Evolutionary conservation across 2,329 filamentous ascomycete genomes (phyloP).

Genomic region (Talaromyces sp.): DNA sequence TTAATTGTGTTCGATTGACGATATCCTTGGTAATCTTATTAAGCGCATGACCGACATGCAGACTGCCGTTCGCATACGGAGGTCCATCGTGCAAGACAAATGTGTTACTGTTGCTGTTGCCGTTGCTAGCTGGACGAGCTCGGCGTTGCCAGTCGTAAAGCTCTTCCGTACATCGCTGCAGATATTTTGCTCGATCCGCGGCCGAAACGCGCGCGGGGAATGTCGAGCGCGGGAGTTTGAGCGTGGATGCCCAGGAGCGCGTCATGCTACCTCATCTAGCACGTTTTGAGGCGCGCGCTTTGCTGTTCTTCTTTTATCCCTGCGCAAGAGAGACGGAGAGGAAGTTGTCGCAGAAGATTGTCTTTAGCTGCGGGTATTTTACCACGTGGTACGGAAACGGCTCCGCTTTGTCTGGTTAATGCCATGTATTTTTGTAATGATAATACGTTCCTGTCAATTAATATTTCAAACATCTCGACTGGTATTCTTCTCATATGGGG

Average conservation of each 20-base stretch:
- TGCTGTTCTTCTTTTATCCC: not conserved
- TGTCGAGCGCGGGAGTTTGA: slow-evolving; percentile 68
- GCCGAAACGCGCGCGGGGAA: slow-evolving; percentile 54
- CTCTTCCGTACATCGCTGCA: slow-evolving; percentile 75
- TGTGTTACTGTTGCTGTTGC: slow-evolving; percentile 36
- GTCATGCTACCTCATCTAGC: slow-evolving; percentile 13
- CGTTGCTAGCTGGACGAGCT: slow-evolving; percentile 36
- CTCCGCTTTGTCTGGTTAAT: not conserved
- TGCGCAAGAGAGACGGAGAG: not conserved
- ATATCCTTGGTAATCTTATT: slow-evolving; percentile 98
- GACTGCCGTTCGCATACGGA: slow-evolving; percentile 87
- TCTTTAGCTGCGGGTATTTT: not conserved
- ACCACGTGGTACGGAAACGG: not conserved
- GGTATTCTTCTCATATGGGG: not conserved
- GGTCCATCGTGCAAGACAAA: slow-evolving; percentile 94
- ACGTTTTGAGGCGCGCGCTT: not conserved
- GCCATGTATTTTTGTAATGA: not conserved
- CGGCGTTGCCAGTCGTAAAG: slow-evolving; percentile 81
- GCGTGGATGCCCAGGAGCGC: slow-evolving; percentile 64
- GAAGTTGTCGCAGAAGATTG: not conserved
- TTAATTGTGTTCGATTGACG: slow-evolving; percentile 74
- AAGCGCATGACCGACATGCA: slow-evolving; percentile 90
- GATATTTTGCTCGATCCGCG: slow-evolving; percentile 51
- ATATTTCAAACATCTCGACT: not conserved
- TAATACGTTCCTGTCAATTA: not conserved